Evolutionary conservation across 805 yeast genomes (phyloP).

Genomic region (Monosporozyma yasuniensis): DNA sequence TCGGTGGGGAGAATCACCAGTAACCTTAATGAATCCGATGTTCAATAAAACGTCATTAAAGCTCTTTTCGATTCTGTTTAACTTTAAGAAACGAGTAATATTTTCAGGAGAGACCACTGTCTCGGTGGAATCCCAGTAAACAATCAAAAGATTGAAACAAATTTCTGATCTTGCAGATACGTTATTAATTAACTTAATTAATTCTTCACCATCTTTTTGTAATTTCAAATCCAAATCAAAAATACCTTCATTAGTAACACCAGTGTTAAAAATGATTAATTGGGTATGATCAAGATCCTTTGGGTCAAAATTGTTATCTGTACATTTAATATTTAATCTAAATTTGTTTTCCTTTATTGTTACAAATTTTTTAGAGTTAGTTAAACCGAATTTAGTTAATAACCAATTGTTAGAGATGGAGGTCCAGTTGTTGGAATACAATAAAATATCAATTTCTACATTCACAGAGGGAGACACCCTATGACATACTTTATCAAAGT

Average conservation of each 20-base stretch:
- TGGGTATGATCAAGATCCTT: conserved; percentile 24
- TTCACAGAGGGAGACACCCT: conserved; percentile 1
- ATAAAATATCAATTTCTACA: conserved; percentile 11
- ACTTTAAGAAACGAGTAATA: conserved; percentile 15
- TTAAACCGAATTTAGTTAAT: conserved; percentile 27
- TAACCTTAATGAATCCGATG: conserved; percentile 24
- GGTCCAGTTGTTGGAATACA: conserved; percentile 21
- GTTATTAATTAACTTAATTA: conserved; percentile 31
- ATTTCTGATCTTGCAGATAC: conserved; percentile 29
- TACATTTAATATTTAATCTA: conserved; percentile 16
- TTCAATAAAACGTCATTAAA: conserved; percentile 23
- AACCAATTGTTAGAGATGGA: conserved; percentile 30
- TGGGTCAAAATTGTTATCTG: conserved; percentile 19
- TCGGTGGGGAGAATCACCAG: conserved; percentile 25
- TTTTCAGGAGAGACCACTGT: conserved; percentile 13
- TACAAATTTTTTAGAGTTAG: conserved; percentile 1
- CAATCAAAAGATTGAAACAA: conserved; percentile 28
- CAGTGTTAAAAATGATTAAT: conserved; percentile 33
- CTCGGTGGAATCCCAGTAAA: conserved; percentile 36
- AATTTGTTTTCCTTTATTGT: conserved; percentile 3
- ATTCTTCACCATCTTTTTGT: conserved; percentile 28
- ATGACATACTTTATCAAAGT: conserved; percentile 18
- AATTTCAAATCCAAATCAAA: conserved; percentile 30
- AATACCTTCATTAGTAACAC: conserved; percentile 27
- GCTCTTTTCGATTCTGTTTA: conserved; percentile 25